Base-by-base conservation (phyloP, 225 moss, liverwort and hornwort genomes). In the Marchantia paleacea region DNA sequence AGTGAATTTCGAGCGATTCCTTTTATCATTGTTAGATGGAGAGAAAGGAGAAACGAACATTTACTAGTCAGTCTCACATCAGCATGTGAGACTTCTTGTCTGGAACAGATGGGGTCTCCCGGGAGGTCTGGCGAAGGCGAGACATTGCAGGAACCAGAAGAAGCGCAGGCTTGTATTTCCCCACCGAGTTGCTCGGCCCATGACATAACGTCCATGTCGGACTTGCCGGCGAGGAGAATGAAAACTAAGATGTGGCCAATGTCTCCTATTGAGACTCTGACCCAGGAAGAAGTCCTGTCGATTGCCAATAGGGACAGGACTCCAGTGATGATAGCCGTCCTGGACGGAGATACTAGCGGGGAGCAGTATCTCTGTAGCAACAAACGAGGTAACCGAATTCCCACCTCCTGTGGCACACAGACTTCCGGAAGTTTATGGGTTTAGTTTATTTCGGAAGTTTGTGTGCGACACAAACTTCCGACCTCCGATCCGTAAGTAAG, bases 231-330 rank as follows among this genome's bases (percentile, higher is more conserved):
- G 3, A 84, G 16, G 22, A 72, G 76, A 53, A 84, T 84, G 81
- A 87, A 78, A 69, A 87, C 87, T 0, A 87, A 85, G 57, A 39
- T 87, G 69, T 87, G 87, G 87, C 87, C 87, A 1, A 87, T 87
- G 87, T 87, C 87, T 3, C 87, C 87, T 14, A 87, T 87, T 50
- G 75, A 85, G 62, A 85, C 84, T 7, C 55, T 87, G 4, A 82
- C 53, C 50, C 51, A 47, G 20, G 87, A 87, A 55, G 87, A 87
- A 65, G 82, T 87, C 63, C 29, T 82, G 62, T 80, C 80, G 10
- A 85, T 87, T 69, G 84, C 87, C 7, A 63, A 19, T 18, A 73
- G 85, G 55, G 87, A 87, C 14, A 73, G 78, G 6, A 85, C 87
- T 39, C 85, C 85, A 10, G 67, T 87, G 16, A 55, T 87, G 74